Percentiles rank a stretch among this genome's conserved stretches.
Conservation (phyloP, 2,329 filamentous ascomycete genomes). For the Didymosphaeria variabile region DNA sequence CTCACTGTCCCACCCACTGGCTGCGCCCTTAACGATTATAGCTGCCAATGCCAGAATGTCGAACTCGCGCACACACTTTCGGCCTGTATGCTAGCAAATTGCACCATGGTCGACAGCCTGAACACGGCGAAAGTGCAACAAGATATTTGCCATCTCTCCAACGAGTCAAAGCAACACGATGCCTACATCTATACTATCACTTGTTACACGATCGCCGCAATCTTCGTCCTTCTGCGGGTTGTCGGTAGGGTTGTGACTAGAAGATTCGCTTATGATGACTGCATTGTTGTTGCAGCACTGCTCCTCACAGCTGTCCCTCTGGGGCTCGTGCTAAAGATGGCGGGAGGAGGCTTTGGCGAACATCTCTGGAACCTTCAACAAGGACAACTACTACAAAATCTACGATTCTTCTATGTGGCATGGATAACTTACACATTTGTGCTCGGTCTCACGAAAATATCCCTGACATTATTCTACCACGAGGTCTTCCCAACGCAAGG, state of each 20-base stretch:
- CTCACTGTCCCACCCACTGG: slow-evolving; percentile 21
- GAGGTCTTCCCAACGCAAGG: neutral
- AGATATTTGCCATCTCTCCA: slow-evolving; percentile 28
- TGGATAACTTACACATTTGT: slow-evolving; percentile 32
- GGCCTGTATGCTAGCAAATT: slow-evolving; percentile 33
- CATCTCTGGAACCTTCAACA: slow-evolving; percentile 31
- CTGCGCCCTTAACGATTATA: slow-evolving; percentile 27
- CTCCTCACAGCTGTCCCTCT: slow-evolving; percentile 29
- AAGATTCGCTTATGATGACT: slow-evolving; percentile 30
- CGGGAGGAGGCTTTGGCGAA: slow-evolving; percentile 32
- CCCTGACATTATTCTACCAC: slow-evolving; percentile 19
- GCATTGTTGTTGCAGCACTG: slow-evolving; percentile 27
- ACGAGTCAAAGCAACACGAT: slow-evolving; percentile 24
- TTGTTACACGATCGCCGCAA: slow-evolving; percentile 24
- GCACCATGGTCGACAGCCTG: slow-evolving; percentile 31
- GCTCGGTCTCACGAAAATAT: slow-evolving; percentile 37
- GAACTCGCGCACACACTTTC: slow-evolving; percentile 16
- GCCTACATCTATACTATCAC: slow-evolving; percentile 21
- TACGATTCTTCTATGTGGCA: slow-evolving; percentile 30
- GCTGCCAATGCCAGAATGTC: slow-evolving; percentile 27
- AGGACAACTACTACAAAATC: slow-evolving; percentile 20
- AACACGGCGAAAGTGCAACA: slow-evolving; percentile 33
- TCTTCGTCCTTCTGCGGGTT: slow-evolving; percentile 26
- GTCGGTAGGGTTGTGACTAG: slow-evolving; percentile 27
- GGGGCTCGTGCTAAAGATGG: slow-evolving; percentile 32